A percentile compares a stretch with the other conserved stretches of the same genome.
phyloP scores from a whole-genome alignment of 2,329 filamentous ascomycete species.

The Hypoxylon rubiginosum region DNA sequence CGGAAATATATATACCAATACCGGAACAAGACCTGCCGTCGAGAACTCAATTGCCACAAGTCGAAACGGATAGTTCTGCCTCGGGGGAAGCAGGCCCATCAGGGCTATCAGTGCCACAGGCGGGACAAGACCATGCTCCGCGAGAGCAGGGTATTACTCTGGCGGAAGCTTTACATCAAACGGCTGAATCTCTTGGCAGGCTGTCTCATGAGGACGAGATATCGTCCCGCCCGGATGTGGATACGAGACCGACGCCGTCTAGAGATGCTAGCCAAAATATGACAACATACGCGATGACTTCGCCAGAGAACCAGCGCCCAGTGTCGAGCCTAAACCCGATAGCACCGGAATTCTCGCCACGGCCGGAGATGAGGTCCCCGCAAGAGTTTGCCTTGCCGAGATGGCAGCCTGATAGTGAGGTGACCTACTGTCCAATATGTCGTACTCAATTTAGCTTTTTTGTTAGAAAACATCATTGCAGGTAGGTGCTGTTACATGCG shows the following conservation, averaged over 20 bases:
- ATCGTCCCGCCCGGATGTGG: slow-evolving; percentile 3
- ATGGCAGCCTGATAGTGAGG: slow-evolving; percentile 92
- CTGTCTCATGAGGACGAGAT: slow-evolving; percentile 4
- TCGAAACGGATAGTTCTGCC: neutral
- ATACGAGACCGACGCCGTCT: neutral
- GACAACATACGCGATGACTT: neutral
- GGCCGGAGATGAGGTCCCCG: slow-evolving; percentile 28
- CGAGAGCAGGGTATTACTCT: slow-evolving; percentile 28
- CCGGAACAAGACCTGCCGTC: slow-evolving; percentile 8
- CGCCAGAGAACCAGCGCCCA: slow-evolving; percentile 8
- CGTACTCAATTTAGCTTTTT: slow-evolving; percentile 83
- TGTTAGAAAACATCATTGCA: slow-evolving; percentile 92
- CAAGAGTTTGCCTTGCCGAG: slow-evolving; percentile 72
- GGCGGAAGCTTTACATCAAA: slow-evolving; percentile 36
- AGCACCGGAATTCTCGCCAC: slow-evolving; percentile 33
- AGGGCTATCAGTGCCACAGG: neutral
- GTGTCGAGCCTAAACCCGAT: slow-evolving; percentile 32
- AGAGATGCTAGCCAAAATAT: neutral
- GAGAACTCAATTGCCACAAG: neutral
- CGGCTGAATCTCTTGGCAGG: slow-evolving; percentile 10
- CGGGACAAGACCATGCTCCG: slow-evolving; percentile 1
- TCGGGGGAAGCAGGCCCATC: neutral
- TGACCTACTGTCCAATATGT: slow-evolving; percentile 88
- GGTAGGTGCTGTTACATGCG: slow-evolving; percentile 62
- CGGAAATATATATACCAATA: slow-evolving; percentile 6